Evolutionary conservation across 768 basidiomycete genomes (phyloP).

Genomic region (Astraeus odoratus): DNA sequence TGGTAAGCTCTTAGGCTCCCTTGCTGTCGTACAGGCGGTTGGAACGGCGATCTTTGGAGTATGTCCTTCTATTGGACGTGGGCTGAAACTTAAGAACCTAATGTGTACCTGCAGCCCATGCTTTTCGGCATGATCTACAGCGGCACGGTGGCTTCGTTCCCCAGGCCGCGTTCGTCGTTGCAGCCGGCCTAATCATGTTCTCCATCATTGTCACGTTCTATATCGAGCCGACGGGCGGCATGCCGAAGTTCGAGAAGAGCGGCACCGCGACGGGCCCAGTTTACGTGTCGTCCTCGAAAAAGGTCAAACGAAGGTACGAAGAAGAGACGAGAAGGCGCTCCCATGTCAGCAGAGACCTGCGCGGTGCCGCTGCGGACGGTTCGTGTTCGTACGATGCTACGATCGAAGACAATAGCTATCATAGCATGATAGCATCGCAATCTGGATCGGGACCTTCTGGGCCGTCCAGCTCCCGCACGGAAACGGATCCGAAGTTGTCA

Average conservation of each 20-base stretch:
- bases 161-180: constrained; percentile 61
- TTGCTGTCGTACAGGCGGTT: constrained; percentile 60
- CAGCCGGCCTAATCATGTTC: constrained; percentile 43
- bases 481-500: not conserved
- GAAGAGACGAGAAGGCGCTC: constrained; percentile 20
- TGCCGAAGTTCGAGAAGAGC: constrained; percentile 13
- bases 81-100: not conserved
- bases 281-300: not conserved
- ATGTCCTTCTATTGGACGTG: constrained; percentile 8
- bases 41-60: constrained; percentile 56
- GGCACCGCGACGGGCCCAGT: constrained; percentile 5
- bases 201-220: constrained; percentile 40
- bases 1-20: constrained; percentile 65
- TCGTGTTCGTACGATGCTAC: constrained; percentile 16
- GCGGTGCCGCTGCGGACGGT: constrained; percentile 24
- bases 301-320: constrained; percentile 9
- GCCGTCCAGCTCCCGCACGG: not conserved
- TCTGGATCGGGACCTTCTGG: constrained; percentile 4
- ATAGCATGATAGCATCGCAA: constrained; percentile 4
- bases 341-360: constrained; percentile 34
- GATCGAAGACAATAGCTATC: constrained; percentile 5
- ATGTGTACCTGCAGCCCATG: constrained; percentile 44
- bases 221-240: constrained; percentile 29
- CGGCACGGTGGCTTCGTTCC: constrained; percentile 53
- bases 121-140: constrained; percentile 65